These are phyloP conservation scores for Ceratobasidium sp. DNA, from an alignment of 1,284 basidiomycete genomes.

Conservation along the genomic window DNA sequence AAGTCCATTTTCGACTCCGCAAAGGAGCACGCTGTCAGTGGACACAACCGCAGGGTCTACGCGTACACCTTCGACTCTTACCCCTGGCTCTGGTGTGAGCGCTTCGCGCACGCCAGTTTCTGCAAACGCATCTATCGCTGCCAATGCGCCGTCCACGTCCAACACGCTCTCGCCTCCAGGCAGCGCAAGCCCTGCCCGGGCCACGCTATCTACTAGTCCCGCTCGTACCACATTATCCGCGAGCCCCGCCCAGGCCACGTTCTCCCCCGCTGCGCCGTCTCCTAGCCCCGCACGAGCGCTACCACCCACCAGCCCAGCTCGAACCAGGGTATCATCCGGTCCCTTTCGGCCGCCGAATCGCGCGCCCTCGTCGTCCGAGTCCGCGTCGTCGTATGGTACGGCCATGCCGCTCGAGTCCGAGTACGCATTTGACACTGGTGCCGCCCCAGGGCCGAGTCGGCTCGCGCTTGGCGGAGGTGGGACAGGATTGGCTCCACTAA, in stretches of 20 bases:
- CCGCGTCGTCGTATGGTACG: conserved; percentile 37
- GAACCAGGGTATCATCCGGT: neutral
- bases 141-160: neutral
- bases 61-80: conserved; percentile 17
- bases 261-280: neutral
- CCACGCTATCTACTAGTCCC: conserved; percentile 14
- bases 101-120: conserved; percentile 19
- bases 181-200: conserved; percentile 1
- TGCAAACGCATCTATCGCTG: conserved; percentile 9
- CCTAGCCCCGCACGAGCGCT: neutral
- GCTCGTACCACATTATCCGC: conserved; percentile 16
- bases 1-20: neutral
- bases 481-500: conserved; percentile 15
- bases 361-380: conserved; percentile 27
- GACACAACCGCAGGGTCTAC: conserved; percentile 6
- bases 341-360: conserved; percentile 9
- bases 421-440: conserved; percentile 12
- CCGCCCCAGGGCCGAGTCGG: conserved; percentile 18
- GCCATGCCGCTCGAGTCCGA: conserved; percentile 40
- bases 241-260: neutral
- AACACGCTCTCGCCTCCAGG: neutral
- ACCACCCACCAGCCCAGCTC: conserved; percentile 14
- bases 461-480: conserved; percentile 31
- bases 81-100: conserved; percentile 12
- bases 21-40: conserved; percentile 18